Evolutionary conservation across 176 grass and related monocot species (phyloP), one percentile per base, ranked within the genome.

Genomic region (Musa troglodytarum): DNA sequence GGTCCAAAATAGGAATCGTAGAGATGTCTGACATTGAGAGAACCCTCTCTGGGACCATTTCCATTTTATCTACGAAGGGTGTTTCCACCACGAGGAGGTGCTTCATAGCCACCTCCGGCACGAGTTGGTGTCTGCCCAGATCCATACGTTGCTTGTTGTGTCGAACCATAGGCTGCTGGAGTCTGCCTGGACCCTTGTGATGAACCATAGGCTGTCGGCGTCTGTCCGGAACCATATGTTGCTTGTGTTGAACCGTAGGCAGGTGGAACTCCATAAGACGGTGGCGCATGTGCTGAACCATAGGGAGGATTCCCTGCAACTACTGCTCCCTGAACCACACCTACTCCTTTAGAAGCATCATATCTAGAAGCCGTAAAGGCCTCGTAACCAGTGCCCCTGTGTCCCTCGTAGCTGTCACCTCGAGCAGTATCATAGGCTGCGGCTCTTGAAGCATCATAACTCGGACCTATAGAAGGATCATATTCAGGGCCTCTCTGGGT

Each of bases 381-480:
- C 11, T 89, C 87, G 56, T 81, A 89, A 49, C 79, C 77, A 71
- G 78, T 28, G 49, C 49, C 59, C 65, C 43, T 65, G 10, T 43
- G 49, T 53, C 43, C 75, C 2, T 52, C 59, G 4, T 26, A 52
- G 58, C 20, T 65, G 49, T 57, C 49, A 70, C 54, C 65, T 75
- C 87, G 82, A 80, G 84, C 65, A 81, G 78, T 59, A 87, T 89
- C 85, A 83, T 87, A 76, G 52, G 54, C 75, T 26, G 77, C 81
- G 77, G 54, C 73, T 69, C 83, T 79, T 0, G 78, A 86, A 79
- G 81, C 80, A 82, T 29, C 80, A 49, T 86, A 83, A 56, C 76
- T 52, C 56, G 83, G 55, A 83, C 77, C 64, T 50, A 68, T 84
- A 68, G 83, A 86, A 84, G 68, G 20, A 71, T 92, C 89, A 77